Conservation (phyloP, 179 eudicot species). For the Beta macrorhiza region DNA sequence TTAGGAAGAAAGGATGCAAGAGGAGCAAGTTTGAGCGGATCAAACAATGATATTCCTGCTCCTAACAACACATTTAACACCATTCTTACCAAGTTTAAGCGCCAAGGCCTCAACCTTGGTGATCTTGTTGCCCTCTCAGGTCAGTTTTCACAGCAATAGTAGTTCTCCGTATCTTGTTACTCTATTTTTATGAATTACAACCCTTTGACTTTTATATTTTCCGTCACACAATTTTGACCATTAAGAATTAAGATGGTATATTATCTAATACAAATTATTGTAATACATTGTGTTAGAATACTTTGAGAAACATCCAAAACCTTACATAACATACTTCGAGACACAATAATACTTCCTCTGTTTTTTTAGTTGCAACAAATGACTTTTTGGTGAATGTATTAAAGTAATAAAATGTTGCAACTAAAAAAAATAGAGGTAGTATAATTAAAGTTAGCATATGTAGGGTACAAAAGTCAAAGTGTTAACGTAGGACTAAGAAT, state of each 20-base stretch:
- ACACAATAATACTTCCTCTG: too few species aligned
- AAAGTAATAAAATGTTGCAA: too few species aligned
- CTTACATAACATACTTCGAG: too few species aligned
- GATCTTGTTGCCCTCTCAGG: slow-evolving; percentile 83
- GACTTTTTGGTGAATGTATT: too few species aligned
- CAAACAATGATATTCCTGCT: slow-evolving; percentile 81
- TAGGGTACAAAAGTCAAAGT: too few species aligned
- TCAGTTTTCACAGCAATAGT: background rate
- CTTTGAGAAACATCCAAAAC: too few species aligned
- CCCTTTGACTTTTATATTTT: too few species aligned
- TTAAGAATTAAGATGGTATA: slow-evolving; percentile 30
- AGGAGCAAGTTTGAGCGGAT: slow-evolving; percentile 70
- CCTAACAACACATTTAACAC: slow-evolving; percentile 77
- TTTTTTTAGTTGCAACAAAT: too few species aligned
- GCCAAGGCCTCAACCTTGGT: slow-evolving; percentile 53
- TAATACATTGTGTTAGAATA: too few species aligned
- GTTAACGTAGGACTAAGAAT: background rate
- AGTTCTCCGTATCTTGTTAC: background rate
- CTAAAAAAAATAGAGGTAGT: too few species aligned
- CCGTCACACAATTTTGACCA: background rate
- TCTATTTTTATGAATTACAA: too few species aligned
- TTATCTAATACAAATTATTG: background rate
- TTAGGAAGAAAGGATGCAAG: slow-evolving; percentile 77
- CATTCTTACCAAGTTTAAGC: slow-evolving; percentile 64
- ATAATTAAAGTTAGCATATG: too few species aligned